phyloP scores from a whole-genome alignment of 108 stramenopile species.

The Fistulifera pelliculosa region DNA sequence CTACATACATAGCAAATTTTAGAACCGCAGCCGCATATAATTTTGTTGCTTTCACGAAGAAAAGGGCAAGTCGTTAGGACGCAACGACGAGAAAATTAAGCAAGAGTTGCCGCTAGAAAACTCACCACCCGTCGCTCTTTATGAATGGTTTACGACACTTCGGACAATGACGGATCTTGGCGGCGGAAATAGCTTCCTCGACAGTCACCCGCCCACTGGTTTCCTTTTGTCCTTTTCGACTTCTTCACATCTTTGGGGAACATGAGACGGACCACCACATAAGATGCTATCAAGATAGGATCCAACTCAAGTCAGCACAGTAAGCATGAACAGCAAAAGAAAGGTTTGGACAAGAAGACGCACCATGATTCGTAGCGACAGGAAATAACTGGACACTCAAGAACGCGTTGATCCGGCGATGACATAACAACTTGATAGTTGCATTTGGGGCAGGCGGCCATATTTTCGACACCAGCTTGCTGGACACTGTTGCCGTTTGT shows the following conservation, averaged over 20 bases:
- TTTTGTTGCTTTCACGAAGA: conserved; percentile 14
- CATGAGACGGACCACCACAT: conserved; percentile 72
- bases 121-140: conserved; percentile 52
- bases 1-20: conserved; percentile 78
- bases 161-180: conserved; percentile 75
- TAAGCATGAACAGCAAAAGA: no score
- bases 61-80: no score
- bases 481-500: no score
- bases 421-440: conserved; percentile 43
- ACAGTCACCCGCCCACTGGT: conserved; percentile 53
- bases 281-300: conserved; percentile 1
- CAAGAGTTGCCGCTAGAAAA: conserved; percentile 6
- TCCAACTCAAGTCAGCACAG: no score
- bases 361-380: conserved; percentile 73
- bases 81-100: conserved; percentile 23
- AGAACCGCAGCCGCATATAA: conserved; percentile 73
- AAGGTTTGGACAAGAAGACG: no score
- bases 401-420: conserved; percentile 32
- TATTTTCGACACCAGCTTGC: no score
- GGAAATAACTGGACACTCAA: conserved; percentile 47
- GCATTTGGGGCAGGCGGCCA: conserved; percentile 62
- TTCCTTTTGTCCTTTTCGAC: conserved; percentile 54
- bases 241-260: conserved; percentile 66
- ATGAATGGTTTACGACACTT: conserved; percentile 62
- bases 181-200: conserved; percentile 82